Evolutionary conservation across 768 basidiomycete species (phyloP).

Genomic region (Xerocomellus intermedius): DNA sequence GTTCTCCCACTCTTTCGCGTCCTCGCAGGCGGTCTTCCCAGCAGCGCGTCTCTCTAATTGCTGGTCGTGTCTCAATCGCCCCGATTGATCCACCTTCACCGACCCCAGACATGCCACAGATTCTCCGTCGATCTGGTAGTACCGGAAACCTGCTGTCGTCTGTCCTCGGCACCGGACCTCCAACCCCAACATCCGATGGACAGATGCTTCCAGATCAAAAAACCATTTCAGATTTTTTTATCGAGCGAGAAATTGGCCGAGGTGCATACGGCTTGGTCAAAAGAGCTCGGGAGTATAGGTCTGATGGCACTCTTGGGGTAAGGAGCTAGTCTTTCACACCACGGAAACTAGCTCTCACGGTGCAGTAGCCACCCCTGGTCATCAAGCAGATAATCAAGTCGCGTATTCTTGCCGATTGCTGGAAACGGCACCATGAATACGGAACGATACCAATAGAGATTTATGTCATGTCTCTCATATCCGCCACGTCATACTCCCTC

Average conservation of each 20-base stretch:
- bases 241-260: constrained; percentile 85
- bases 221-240: constrained; percentile 81
- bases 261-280: constrained; percentile 97
- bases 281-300: constrained; percentile 73
- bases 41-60: constrained; percentile 80
- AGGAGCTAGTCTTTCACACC: constrained; percentile 34
- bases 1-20: constrained; percentile 58
- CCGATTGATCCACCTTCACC: constrained; percentile 73
- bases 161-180: constrained; percentile 58
- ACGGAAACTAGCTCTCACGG: constrained; percentile 5
- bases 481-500: constrained; percentile 76
- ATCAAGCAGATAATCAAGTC: constrained; percentile 99
- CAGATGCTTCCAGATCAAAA: constrained; percentile 49
- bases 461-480: constrained; percentile 89
- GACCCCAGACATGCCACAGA: constrained; percentile 57
- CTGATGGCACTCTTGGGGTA: constrained; percentile 82
- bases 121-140: constrained; percentile 63
- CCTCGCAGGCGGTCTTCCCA: constrained; percentile 78
- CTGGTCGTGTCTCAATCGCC: constrained; percentile 76
- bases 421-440: constrained; percentile 94
- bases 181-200: constrained; percentile 48
- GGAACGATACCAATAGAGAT: constrained; percentile 99
- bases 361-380: constrained; percentile 73
- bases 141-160: constrained; percentile 61
- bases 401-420: constrained; percentile 97